These are phyloP conservation scores for Urtica urens DNA, from an alignment of 306 rosid species.

Conservation along the genomic window DNA sequence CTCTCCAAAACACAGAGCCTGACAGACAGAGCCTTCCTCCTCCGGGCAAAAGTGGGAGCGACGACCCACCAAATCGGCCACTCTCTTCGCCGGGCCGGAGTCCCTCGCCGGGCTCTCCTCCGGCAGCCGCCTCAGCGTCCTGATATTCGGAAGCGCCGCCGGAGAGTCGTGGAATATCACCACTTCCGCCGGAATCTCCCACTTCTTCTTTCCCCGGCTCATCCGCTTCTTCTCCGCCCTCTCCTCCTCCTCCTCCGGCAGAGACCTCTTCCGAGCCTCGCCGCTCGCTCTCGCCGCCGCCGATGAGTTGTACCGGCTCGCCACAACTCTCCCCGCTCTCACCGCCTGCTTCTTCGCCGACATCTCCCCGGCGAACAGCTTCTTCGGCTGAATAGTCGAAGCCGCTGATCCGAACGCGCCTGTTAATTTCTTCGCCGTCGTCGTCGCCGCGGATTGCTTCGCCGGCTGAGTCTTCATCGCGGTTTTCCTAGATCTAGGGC, in stretches of 20 bases:
- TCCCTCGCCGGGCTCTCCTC: conserved; percentile 64
- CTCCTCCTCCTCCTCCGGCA: conserved; percentile 52
- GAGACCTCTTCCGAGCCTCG: conserved; percentile 59
- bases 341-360: conserved; percentile 32
- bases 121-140: conserved; percentile 23
- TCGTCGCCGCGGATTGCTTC: conserved; percentile 35
- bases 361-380: conserved; percentile 61
- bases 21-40: conserved; percentile 37
- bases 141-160: conserved; percentile 51
- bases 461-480: conserved; percentile 25
- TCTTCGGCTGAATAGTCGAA: conserved; percentile 52
- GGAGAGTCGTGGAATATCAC: conserved; percentile 16
- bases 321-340: conserved; percentile 61
- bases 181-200: conserved; percentile 46
- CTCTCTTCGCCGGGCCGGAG: conserved; percentile 77
- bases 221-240: conserved; percentile 32
- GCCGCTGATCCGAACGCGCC: conserved; percentile 33
- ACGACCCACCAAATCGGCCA: conserved; percentile 45
- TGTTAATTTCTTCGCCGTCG: conserved; percentile 36
- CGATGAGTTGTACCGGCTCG: conserved; percentile 56
- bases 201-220: conserved; percentile 41
- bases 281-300: no score
- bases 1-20: conserved; percentile 49
- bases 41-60: conserved; percentile 32
- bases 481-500: conserved; percentile 41